A percentile compares a stretch with the other conserved stretches of the same genome.
Evolutionary conservation across 495 filamentous ascomycete genomes (phyloP).

Genomic region (Tuber umbilicatum): DNA sequence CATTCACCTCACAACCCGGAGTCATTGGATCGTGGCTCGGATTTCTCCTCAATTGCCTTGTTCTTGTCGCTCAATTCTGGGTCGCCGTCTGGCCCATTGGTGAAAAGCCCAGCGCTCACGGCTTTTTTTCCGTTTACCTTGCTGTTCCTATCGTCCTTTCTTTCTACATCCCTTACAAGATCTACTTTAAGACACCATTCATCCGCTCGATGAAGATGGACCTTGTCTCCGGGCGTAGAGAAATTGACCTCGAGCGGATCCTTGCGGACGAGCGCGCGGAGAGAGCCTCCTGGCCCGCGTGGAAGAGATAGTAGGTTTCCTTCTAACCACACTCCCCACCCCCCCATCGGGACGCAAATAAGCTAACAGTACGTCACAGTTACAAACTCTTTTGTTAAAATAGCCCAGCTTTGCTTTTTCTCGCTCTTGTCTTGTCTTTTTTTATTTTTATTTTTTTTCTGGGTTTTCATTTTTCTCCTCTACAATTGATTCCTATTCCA

Average conservation of each 20-base stretch:
- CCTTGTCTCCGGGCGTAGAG: conserved; percentile 78
- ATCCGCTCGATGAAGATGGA: conserved; percentile 69
- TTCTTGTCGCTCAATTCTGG: conserved; percentile 94
- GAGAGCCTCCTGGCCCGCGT: conserved; percentile 63
- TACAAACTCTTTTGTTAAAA: conserved; percentile 55
- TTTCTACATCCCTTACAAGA: conserved; percentile 72
- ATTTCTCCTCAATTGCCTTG: conserved; percentile 66
- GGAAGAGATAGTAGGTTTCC: conserved; percentile 68
- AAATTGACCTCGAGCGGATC: conserved; percentile 69
- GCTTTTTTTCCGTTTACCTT: conserved; percentile 71
- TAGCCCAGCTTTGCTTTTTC: not conserved
- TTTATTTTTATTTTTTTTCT: not conserved
- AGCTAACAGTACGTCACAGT: conserved; percentile 22
- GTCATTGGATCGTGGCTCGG: conserved; percentile 79
- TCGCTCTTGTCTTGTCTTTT: not conserved
- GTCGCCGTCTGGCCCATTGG: conserved; percentile 73
- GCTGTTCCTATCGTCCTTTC: conserved; percentile 70
- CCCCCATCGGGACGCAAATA: not conserved
- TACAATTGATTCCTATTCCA: not conserved
- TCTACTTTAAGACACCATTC: conserved; percentile 64
- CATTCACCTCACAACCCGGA: conserved; percentile 74
- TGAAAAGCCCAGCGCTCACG: conserved; percentile 47
- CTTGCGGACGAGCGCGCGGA: conserved; percentile 71
- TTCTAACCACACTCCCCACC: conserved; percentile 10
- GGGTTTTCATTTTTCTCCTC: conserved; percentile 6